These are phyloP conservation scores for Trichoderma simmonsii DNA, from an alignment of 2,329 filamentous ascomycete genomes.

Conservation along the genomic window DNA sequence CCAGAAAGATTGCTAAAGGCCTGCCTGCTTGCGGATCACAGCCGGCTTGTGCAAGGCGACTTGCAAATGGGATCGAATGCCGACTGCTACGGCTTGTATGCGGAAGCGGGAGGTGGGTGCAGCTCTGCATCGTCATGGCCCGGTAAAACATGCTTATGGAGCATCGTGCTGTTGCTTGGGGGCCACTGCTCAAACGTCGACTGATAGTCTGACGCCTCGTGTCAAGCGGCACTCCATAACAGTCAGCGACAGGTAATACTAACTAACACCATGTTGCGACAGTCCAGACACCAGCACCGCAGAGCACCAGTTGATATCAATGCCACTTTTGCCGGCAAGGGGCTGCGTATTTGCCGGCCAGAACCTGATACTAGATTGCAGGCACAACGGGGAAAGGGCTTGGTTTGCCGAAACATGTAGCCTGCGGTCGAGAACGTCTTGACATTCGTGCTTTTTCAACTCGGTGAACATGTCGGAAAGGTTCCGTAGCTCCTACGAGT, in stretches of 20 bases:
- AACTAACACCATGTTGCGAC: neutral
- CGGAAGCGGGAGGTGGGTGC: neutral
- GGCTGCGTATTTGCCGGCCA: neutral
- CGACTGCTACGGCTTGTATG: neutral
- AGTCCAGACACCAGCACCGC: neutral
- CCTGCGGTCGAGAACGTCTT: neutral
- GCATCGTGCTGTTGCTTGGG: neutral
- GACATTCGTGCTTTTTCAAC: neutral
- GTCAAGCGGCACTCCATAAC: neutral
- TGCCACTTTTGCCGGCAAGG: neutral
- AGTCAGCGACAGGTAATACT: neutral
- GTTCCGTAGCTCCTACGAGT: neutral
- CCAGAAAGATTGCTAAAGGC: neutral
- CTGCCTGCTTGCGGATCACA: slow-evolving; percentile 9
- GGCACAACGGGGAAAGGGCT: neutral
- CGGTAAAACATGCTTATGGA: neutral
- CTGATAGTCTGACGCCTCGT: slow-evolving; percentile 8
- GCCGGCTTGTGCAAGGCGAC: slow-evolving; percentile 6
- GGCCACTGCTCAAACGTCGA: neutral
- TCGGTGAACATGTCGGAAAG: neutral
- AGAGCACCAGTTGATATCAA: neutral
- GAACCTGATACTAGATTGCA: neutral
- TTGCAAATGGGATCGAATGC: slow-evolving; percentile 17
- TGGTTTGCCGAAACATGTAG: neutral
- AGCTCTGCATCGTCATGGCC: neutral